These are phyloP conservation scores for Agrocybe praecox DNA, from an alignment of 768 basidiomycete genomes.

Conservation along the genomic window DNA sequence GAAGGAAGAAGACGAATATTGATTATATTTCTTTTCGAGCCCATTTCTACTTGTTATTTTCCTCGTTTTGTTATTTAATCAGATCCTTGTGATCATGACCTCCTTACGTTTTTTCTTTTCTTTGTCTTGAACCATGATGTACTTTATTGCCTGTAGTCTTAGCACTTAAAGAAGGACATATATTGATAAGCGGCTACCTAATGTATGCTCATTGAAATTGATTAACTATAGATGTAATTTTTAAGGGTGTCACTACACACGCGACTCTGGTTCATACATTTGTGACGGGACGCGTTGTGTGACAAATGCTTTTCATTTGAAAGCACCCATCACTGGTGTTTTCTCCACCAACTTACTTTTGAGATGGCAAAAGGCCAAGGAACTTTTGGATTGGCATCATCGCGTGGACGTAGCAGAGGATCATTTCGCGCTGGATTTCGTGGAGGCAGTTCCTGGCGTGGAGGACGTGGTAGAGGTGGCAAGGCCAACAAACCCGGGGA, in stretches of 20 bases:
- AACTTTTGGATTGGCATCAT: constrained; percentile 58
- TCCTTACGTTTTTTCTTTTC: neutral
- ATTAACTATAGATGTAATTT: too few relatives aligned
- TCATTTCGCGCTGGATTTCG: constrained; percentile 45
- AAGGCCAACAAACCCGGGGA: constrained; percentile 39
- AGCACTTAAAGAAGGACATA: neutral
- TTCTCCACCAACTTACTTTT: constrained; percentile 5
- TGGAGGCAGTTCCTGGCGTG: constrained; percentile 50
- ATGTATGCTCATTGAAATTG: too few relatives aligned
- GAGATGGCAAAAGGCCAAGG: constrained; percentile 57
- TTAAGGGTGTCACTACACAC: too few relatives aligned
- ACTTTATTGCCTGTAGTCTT: neutral
- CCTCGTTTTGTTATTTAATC: neutral
- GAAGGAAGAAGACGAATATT: constrained; percentile 53
- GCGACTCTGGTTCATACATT: neutral
- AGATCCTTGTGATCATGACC: neutral
- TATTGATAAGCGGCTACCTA: too few relatives aligned
- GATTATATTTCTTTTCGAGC: constrained; percentile 28
- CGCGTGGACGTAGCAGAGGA: constrained; percentile 32
- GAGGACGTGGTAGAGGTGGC: constrained; percentile 57
- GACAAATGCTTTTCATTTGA: constrained; percentile 11
- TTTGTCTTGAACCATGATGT: neutral
- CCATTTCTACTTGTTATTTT: neutral
- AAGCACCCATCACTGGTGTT: neutral
- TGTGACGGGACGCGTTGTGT: constrained; percentile 25